Base-by-base conservation (phyloP, 1,284 basidiomycete species). In the Trametes sp. region DNA sequence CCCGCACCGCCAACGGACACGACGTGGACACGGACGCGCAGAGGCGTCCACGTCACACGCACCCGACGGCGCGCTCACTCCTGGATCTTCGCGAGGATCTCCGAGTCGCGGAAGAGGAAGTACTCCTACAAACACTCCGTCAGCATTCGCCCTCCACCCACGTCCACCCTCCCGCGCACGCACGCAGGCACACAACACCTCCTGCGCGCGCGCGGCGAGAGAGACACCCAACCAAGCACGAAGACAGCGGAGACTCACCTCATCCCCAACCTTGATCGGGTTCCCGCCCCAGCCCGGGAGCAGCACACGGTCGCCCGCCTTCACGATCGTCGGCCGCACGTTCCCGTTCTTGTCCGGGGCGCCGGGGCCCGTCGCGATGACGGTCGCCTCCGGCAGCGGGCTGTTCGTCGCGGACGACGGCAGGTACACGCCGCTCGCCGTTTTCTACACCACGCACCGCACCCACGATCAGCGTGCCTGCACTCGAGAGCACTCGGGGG, bases 231-330 rank as follows among this genome's bases (percentile, higher is more conserved):
- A 2, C 4, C 35, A 36, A 11, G 8, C 14, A 19, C 4, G 14
- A 19, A 5, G 19, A 4, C 11, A 36, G 53, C 24, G 31, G 41
- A 28, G 0, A 86, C 92, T 71, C 73, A 95, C 96, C 76, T 98
- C 96, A 33, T 99, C 97, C 61, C 96, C 96, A 57, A 99, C 89
- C 81, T 98, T 99, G 81, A 99, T 96, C 21, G 93, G 79, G 77
- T 91, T 96, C 19, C 97, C 97, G 60, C 97, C 97, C 94, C 96
- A 99, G 26, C 93, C 93, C 9, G 97, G 97, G 6, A 99, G 83
- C 57, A 99, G 83, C 10, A 98, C 96, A 42, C 93, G 87, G 82
- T 98, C 97, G 51, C 97, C 97, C 31, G 90, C 84, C 81, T 93
- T 89, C 60, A 98, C 96, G 41, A 82, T 79, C 26, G 89, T 86